Conservation (phyloP, 1,284 basidiomycete genomes). For the Puccinia novopanici region DNA sequence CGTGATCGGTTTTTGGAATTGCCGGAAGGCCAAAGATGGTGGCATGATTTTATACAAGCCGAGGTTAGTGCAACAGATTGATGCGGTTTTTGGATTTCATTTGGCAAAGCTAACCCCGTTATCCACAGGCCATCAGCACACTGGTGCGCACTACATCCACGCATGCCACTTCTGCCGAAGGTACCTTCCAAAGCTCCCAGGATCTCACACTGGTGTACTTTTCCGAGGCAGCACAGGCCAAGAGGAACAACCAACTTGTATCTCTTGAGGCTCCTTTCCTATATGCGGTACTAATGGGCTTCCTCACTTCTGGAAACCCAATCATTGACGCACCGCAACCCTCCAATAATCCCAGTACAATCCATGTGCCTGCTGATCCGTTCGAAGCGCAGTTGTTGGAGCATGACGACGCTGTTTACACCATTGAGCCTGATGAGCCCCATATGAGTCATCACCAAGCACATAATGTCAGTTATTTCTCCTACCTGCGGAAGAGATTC, state of each 20-base stretch:
- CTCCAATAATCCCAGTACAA: neutral
- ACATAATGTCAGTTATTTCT: neutral
- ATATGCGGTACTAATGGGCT: neutral
- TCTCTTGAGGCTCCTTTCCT: neutral
- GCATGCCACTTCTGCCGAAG: neutral
- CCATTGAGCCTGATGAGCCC: too few relatives aligned
- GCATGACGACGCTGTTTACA: neutral
- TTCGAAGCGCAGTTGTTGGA: neutral
- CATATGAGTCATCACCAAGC: neutral
- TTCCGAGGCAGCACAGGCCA: neutral
- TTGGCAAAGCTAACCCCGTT: too few relatives aligned
- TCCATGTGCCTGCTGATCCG: neutral
- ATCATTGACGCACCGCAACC: too few relatives aligned
- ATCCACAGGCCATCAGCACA: neutral
- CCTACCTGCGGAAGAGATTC: too few relatives aligned
- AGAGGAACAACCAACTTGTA: neutral
- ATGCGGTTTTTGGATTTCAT: too few relatives aligned
- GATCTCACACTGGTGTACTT: neutral
- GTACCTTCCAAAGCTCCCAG: neutral
- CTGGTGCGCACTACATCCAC: neutral
- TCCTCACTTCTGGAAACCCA: neutral
- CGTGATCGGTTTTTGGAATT: too few relatives aligned
- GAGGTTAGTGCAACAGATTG: too few relatives aligned
- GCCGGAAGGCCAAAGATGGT: too few relatives aligned
- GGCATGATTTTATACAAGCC: too few relatives aligned